These are phyloP conservation scores for Pseudocohnilembus persalinus DNA, from an alignment of 169 alveolate genomes.

Conservation along the genomic window DNA sequence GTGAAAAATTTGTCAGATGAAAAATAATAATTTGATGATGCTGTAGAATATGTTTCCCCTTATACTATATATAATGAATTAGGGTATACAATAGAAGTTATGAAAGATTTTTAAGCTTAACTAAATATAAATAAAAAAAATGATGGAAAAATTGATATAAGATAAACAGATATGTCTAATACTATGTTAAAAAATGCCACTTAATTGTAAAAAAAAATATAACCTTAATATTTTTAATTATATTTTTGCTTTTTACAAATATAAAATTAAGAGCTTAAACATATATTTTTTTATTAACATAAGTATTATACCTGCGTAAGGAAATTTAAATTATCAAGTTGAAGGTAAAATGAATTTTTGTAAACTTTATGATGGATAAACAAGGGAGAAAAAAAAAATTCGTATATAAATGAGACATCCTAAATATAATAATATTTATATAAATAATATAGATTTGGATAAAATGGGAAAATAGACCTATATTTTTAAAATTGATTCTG, in stretches of 20 bases:
- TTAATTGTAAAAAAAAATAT: too few relatives aligned
- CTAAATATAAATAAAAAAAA: too few relatives aligned
- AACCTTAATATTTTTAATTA: too few relatives aligned
- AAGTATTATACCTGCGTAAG: background rate
- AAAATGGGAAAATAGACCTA: background rate
- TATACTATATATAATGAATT: constrained; percentile 18
- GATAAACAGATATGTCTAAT: too few relatives aligned
- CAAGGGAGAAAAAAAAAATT: background rate
- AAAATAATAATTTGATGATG: background rate
- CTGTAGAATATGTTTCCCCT: constrained; percentile 24
- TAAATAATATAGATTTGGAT: background rate
- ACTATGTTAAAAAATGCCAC: too few relatives aligned
- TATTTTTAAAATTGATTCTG: background rate
- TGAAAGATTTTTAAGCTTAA: background rate
- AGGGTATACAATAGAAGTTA: constrained; percentile 12
- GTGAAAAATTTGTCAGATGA: background rate
- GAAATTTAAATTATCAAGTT: background rate
- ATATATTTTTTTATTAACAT: background rate
- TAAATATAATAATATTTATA: too few relatives aligned
- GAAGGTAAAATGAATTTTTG: background rate
- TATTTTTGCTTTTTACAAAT: too few relatives aligned
- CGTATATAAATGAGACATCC: background rate
- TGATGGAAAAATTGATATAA: too few relatives aligned
- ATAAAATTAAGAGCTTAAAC: too few relatives aligned
- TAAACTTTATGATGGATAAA: background rate